These are phyloP conservation scores for Rhodocollybia butyracea DNA, from an alignment of 768 basidiomycete genomes.

Conservation along the genomic window DNA sequence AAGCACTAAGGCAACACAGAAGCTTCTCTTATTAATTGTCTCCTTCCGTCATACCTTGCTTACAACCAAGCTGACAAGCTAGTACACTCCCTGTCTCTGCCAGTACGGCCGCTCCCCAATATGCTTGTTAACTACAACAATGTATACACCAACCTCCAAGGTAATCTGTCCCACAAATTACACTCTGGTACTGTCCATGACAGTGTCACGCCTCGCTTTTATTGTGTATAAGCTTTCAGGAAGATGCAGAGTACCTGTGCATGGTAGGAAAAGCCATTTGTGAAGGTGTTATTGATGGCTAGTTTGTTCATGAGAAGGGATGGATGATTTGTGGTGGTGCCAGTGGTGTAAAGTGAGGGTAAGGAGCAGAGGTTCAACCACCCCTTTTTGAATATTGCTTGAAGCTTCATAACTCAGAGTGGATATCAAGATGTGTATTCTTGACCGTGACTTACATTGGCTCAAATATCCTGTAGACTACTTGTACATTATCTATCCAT, in stretches of 20 bases:
- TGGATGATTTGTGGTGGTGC: conserved; percentile 87
- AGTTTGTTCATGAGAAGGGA: conserved; percentile 89
- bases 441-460: neutral
- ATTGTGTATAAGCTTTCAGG: conserved; percentile 95
- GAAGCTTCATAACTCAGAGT: conserved; percentile 94
- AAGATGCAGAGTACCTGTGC: conserved; percentile 98
- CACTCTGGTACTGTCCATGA: no score
- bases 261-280: conserved; percentile 97
- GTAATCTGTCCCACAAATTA: conserved; percentile 93
- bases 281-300: conserved; percentile 93
- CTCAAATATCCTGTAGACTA: conserved; percentile 64
- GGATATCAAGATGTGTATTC: conserved; percentile 80
- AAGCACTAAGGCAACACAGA: conserved; percentile 89
- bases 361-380: conserved; percentile 89
- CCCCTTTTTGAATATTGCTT: conserved; percentile 90
- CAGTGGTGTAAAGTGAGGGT: conserved; percentile 63
- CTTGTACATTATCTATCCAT: conserved; percentile 97
- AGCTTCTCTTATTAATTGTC: conserved; percentile 90
- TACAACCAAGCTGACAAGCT: conserved; percentile 97
- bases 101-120: conserved; percentile 85
- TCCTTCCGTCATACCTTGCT: conserved; percentile 87
- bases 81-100: conserved; percentile 87
- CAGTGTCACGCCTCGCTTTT: conserved; percentile 90
- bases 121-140: conserved; percentile 91
- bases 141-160: conserved; percentile 88